phyloP scores from a whole-genome alignment of 2,329 filamentous ascomycete species.

The Aureobasidium sp. region DNA sequence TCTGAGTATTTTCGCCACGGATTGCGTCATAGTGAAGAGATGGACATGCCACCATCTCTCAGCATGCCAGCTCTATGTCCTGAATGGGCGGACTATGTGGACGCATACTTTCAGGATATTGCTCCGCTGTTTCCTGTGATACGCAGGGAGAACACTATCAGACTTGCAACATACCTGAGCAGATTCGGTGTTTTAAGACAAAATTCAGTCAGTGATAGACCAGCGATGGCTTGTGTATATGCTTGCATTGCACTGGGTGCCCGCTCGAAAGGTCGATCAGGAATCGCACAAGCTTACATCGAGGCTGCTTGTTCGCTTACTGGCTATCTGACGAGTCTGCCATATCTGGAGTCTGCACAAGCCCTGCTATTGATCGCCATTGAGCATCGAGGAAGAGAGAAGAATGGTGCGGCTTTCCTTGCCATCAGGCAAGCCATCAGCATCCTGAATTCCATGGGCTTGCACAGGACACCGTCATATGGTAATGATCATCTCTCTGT shows the following conservation, averaged over 20 bases:
- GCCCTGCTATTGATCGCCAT: background rate
- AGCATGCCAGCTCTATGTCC: background rate
- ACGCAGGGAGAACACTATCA: background rate
- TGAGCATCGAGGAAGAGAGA: background rate
- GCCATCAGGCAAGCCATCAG: background rate
- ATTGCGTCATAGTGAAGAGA: background rate
- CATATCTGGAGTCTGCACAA: background rate
- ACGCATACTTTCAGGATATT: background rate
- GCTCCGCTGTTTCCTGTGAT: background rate
- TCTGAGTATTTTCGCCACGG: slow-evolving; percentile 3
- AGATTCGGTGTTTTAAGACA: background rate
- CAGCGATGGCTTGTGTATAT: background rate
- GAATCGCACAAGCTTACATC: background rate
- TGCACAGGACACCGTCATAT: background rate
- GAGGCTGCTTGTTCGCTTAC: background rate
- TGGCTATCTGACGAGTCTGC: background rate
- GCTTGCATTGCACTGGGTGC: background rate
- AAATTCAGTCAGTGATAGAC: background rate
- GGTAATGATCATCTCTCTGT: background rate
- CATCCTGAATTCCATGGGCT: background rate
- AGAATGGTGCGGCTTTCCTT: background rate
- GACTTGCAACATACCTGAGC: background rate
- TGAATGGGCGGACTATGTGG: background rate
- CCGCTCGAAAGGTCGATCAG: background rate
- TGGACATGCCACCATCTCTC: background rate